A percentile compares a stretch with the other conserved stretches of the same genome.
Conservation (phyloP, 192 early-diverging fungal genomes). For the Rhizophlyctis rosea region DNA sequence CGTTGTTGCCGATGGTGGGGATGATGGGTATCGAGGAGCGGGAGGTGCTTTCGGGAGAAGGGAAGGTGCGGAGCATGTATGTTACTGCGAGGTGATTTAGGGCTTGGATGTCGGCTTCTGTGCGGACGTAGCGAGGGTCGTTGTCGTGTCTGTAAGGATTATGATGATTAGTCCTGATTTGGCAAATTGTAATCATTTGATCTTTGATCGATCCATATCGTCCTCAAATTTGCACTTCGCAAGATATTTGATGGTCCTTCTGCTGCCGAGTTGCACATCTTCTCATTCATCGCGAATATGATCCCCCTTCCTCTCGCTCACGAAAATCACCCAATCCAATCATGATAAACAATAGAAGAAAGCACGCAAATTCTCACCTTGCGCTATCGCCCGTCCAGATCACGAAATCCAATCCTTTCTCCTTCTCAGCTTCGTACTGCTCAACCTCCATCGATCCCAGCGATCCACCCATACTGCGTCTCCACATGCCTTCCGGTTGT, state of each 20-base stretch:
- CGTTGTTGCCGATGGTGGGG: conserved; percentile 45
- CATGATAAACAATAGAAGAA: too few species aligned
- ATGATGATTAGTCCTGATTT: neutral
- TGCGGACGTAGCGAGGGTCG: conserved; percentile 19
- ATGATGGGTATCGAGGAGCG: conserved; percentile 19
- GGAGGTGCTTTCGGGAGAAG: neutral
- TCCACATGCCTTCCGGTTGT: neutral
- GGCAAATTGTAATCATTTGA: too few species aligned
- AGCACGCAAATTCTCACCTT: conserved; percentile 3
- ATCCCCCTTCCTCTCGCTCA: too few species aligned
- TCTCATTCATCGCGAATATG: too few species aligned
- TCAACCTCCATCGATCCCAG: neutral
- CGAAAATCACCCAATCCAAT: too few species aligned
- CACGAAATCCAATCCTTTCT: conserved; percentile 25
- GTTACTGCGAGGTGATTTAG: conserved; percentile 19
- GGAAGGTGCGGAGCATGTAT: conserved; percentile 7
- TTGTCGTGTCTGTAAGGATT: conserved; percentile 29
- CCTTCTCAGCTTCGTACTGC: neutral
- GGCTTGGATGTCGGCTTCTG: conserved; percentile 15
- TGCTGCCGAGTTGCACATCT: too few species aligned
- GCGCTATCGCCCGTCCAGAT: conserved; percentile 42
- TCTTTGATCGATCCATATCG: too few species aligned
- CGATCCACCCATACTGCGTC: neutral
- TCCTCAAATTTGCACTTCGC: too few species aligned
- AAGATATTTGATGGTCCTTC: too few species aligned